phyloP scores from a whole-genome alignment of 257 asterid genomes.

The Solanum verrucosum region DNA sequence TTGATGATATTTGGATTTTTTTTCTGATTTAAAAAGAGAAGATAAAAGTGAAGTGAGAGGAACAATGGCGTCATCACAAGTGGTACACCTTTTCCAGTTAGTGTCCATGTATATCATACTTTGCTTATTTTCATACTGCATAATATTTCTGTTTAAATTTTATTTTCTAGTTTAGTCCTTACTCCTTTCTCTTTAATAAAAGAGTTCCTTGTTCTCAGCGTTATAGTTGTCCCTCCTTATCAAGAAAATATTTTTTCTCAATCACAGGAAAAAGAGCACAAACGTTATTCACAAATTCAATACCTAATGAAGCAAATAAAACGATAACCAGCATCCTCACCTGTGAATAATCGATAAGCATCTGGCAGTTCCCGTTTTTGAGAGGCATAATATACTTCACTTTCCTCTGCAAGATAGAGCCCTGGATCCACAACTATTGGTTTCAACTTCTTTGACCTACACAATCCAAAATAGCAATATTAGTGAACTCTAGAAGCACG shows the following conservation, averaged over 20 bases:
- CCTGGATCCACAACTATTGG: conserved; percentile 89
- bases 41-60: neutral
- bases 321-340: conserved; percentile 16
- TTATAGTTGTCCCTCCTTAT: neutral
- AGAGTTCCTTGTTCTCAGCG: neutral
- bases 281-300: neutral
- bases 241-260: neutral
- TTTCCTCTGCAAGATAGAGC: conserved; percentile 53
- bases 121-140: neutral
- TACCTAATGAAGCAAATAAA: neutral
- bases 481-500: neutral
- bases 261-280: neutral
- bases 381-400: conserved; percentile 67
- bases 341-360: conserved; percentile 72
- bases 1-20: neutral
- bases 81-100: neutral
- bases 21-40: neutral
- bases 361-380: conserved; percentile 81
- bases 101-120: neutral
- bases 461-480: neutral
- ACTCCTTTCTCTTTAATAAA: neutral
- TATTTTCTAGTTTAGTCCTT: neutral
- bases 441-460: conserved; percentile 68
- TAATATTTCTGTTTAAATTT: neutral
- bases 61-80: neutral